Base-by-base conservation (phyloP, 2,329 filamentous ascomycete genomes). In the Clarireedia paspali region DNA sequence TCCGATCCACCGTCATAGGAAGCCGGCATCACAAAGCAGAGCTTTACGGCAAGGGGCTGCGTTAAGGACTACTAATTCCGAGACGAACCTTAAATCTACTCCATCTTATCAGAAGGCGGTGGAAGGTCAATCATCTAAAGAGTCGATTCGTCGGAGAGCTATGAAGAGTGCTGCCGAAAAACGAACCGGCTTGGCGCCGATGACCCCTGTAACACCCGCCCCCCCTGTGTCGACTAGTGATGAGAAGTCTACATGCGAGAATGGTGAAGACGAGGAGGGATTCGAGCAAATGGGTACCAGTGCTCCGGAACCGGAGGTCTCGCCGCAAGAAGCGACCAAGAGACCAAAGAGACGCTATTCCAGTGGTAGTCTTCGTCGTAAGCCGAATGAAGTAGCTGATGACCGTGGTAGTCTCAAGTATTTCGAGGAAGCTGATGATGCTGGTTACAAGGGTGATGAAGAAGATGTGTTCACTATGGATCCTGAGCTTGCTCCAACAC, bases 381-480 rank as follows among this genome's bases (percentile, higher is more conserved):
- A 88, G 66, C 87, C 89, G 24, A 75, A 81, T 55, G 88, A 90
- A 60, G 86, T 95, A 6, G 80, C 79, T 17, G 81, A 85, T 12
- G 77, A 81, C 9, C 78, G 87, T 52, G 87, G 89, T n/a, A 81
- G 88, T 60, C 77, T 96, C n/a, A 85, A 95, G 69, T 96, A 91
- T 64, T 91, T 88, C 65, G 91, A 95, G 66, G 89, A 95, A 63
- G 89, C 92, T 27, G 90, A 91, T 23, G 92, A 95, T 66, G 84
- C 84, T 44, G 88, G 83, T 2, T 91, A 92, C 70, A 83, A 84
- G 62, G 87, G 86, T 59, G 86, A 89, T 62, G 84, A 87, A 65
- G 82, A 86, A 60, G 83, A 84, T 50, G 80, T 88, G 6, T 88
- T 89, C 63, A 67, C 78, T 2, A 88, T 88, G 83, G 85, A 88